Evolutionary conservation across 2,329 filamentous ascomycete genomes (phyloP), one percentile per base, ranked within the genome.

Genomic region (Alternaria solani): DNA sequence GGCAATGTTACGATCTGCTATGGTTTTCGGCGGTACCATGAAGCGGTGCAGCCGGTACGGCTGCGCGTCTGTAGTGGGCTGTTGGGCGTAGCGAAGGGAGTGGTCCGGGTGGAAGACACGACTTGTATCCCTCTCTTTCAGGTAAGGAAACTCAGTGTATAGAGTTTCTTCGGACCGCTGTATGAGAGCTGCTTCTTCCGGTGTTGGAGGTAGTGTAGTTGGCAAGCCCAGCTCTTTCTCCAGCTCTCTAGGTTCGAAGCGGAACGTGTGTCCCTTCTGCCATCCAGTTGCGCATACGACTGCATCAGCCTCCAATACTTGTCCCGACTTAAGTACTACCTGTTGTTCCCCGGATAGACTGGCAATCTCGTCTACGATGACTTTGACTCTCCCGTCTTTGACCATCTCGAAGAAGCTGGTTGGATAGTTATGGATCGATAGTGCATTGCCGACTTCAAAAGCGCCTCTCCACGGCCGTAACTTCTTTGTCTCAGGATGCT

Each of bases 381-480:
- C 78, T 18, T 80, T 79, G 34, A 90, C 83, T n/a, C 78, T 81
- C 4, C 85, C 85, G 5, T 80, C 72, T 44, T 79, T 80, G 11
- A 91, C 81, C 12, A 87, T 76, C 6, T 86, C 83, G 69, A 88
- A 86, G 68, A 89, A 83, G 63, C 86, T 80, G 3, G 80, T 82
- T 0, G 82, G 81, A 66, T 87, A 90, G 69, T 89, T 90, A 57
- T 88, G 79, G 30, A 90, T 88, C 47, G 85, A 85, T 32, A 89
- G 79, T 0, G 81, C 82, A 11, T 81, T 83, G 2, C 84, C 87
- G 7, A 85, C 83, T 82, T 86, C 89, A 54, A 83, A 81, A 0
- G 79, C 75, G 11, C 66, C 66, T 43, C 77, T 66, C 79, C 80
- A 81, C 1, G 81, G 81, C 38, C 76, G 76, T 54, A 83, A 59